phyloP scores from a whole-genome alignment of 352 stramenopile genomes.

The Phytophthora sansomeana region DNA sequence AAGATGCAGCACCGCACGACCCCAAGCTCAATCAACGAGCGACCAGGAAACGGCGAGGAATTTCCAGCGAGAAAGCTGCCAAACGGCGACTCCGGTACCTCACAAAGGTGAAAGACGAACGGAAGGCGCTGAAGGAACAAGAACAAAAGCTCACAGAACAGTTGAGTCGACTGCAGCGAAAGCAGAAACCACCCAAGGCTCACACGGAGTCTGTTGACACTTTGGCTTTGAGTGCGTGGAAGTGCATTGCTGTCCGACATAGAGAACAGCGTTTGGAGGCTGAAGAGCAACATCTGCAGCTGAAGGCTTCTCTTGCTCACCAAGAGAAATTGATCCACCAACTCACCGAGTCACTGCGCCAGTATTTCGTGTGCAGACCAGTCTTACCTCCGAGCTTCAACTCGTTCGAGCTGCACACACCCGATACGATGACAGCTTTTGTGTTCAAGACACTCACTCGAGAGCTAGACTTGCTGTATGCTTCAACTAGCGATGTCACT shows the following conservation, averaged over 20 bases:
- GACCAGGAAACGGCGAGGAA: neutral
- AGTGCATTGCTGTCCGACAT: conserved; percentile 10
- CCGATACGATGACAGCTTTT: too few species aligned
- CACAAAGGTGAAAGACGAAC: conserved; percentile 22
- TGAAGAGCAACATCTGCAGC: too few species aligned
- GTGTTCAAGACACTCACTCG: conserved; percentile 19
- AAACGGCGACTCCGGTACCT: conserved; percentile 5
- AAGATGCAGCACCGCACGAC: too few species aligned
- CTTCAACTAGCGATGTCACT: conserved; percentile 16
- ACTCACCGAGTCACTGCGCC: conserved; percentile 9
- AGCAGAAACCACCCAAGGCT: neutral
- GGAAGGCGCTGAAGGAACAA: conserved; percentile 7
- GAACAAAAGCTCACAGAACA: conserved; percentile 7
- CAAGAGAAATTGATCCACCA: conserved; percentile 11
- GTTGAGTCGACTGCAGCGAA: neutral
- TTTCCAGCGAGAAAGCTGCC: neutral
- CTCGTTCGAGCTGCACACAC: too few species aligned
- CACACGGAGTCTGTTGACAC: neutral
- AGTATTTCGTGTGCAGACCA: neutral
- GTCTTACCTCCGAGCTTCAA: too few species aligned
- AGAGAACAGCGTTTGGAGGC: conserved; percentile 16
- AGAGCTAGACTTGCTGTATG: conserved; percentile 25
- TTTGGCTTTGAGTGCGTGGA: conserved; percentile 7
- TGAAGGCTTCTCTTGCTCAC: neutral
- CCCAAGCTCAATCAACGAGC: neutral